Conservation (phyloP, 169 alveolate genomes). For the Theileria orientalis region DNA sequence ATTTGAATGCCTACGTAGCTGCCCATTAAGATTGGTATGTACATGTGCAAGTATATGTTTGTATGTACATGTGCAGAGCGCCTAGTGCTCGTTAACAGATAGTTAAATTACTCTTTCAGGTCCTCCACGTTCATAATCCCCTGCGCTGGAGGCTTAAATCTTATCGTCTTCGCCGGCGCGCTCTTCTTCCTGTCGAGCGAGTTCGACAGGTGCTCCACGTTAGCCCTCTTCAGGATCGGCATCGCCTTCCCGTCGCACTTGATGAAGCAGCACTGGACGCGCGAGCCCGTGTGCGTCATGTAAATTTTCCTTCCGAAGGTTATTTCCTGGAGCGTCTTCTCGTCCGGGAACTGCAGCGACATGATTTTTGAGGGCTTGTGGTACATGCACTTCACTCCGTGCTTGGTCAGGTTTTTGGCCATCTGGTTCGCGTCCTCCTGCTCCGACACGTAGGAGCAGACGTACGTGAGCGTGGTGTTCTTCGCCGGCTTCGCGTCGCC, state of each 20-base stretch:
- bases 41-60: too few species aligned
- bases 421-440: constrained; percentile 51
- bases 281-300: constrained; percentile 53
- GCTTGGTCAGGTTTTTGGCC: constrained; percentile 26
- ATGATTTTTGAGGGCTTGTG: constrained; percentile 64
- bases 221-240: constrained; percentile 54
- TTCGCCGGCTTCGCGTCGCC: constrained; percentile 14
- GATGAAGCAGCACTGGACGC: constrained; percentile 64
- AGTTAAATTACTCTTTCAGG: background rate
- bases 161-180: constrained; percentile 42
- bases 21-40: too few species aligned
- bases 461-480: constrained; percentile 24
- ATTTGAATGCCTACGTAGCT: too few species aligned
- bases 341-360: constrained; percentile 66
- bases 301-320: constrained; percentile 41
- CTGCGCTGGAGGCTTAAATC: constrained; percentile 55
- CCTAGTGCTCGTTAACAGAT: too few species aligned
- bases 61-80: too few species aligned
- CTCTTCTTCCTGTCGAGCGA: constrained; percentile 43
- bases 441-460: constrained; percentile 38
- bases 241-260: constrained; percentile 48
- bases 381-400: constrained; percentile 64
- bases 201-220: constrained; percentile 59
- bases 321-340: constrained; percentile 28
- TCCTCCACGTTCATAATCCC: constrained; percentile 42